A percentile compares a stretch with the other conserved stretches of the same genome.
These are phyloP conservation scores for Blastocystis sp. DNA, from an alignment of 352 stramenopile genomes.

Conservation along the genomic window DNA sequence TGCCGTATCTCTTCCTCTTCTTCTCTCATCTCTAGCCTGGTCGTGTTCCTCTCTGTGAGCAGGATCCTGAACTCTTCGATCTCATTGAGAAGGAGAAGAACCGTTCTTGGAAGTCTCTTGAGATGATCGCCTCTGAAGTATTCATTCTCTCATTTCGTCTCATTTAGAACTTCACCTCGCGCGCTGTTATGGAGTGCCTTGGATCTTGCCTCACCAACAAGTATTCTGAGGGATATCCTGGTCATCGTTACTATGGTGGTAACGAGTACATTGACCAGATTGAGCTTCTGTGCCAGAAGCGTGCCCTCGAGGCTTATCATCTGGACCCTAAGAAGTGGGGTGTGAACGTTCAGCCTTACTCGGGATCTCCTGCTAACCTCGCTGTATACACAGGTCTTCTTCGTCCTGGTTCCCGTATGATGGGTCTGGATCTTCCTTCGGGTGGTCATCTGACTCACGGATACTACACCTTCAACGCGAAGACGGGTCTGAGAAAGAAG, in stretches of 20 bases:
- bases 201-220: conserved; percentile 97
- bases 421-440: conserved; percentile 92
- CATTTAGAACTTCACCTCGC: conserved; percentile 88
- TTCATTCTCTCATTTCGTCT: conserved; percentile 33
- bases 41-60: conserved; percentile 71
- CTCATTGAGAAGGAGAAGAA: conserved; percentile 95
- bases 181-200: conserved; percentile 92
- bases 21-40: conserved; percentile 43
- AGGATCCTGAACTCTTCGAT: conserved; percentile 92
- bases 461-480: conserved; percentile 89
- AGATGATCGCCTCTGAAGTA: conserved; percentile 92
- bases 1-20: background rate
- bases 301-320: conserved; percentile 82
- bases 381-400: conserved; percentile 93
- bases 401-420: conserved; percentile 93
- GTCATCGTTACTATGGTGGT: conserved; percentile 85
- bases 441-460: conserved; percentile 95
- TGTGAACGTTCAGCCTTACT: conserved; percentile 94
- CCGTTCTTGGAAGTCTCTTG: conserved; percentile 87
- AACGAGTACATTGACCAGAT: conserved; percentile 94
- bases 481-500: conserved; percentile 85
- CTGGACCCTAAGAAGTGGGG: conserved; percentile 84
- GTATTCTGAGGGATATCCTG: conserved; percentile 89
- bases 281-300: conserved; percentile 75
- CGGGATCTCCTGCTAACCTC: conserved; percentile 87